phyloP scores from a whole-genome alignment of 2,329 filamentous ascomycete genomes.

The Aspergillus quadrilineatus region DNA sequence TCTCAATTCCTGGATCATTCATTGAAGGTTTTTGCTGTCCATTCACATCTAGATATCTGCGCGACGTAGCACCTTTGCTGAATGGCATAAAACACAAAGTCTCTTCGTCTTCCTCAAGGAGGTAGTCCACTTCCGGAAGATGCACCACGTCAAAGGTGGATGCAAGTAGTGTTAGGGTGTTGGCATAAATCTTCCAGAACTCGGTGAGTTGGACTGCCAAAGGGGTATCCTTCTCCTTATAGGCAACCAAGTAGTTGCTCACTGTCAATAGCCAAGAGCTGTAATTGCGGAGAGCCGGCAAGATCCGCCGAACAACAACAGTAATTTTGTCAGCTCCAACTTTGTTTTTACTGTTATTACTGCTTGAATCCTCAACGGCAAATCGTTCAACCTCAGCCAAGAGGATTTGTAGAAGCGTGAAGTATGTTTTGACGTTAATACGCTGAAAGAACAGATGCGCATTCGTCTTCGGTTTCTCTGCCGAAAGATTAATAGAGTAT shows the following conservation, averaged over 20 bases:
- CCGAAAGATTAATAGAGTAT: constrained; percentile 18
- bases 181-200: constrained; percentile 67
- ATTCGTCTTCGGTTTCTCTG: constrained; percentile 51
- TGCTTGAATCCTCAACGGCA: constrained; percentile 47
- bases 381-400: constrained; percentile 66
- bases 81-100: constrained; percentile 66
- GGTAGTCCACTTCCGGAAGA: constrained; percentile 58
- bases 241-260: constrained; percentile 54
- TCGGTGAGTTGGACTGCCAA: constrained; percentile 59
- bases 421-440: constrained; percentile 76
- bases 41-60: constrained; percentile 52
- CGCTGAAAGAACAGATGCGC: constrained; percentile 63
- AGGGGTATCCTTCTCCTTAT: constrained; percentile 51
- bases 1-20: constrained; percentile 51
- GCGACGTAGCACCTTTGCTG: constrained; percentile 48
- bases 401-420: constrained; percentile 68
- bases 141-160: constrained; percentile 59
- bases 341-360: constrained; percentile 40
- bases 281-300: constrained; percentile 66
- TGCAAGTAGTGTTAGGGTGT: constrained; percentile 58
- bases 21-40: constrained; percentile 52
- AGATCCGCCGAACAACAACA: constrained; percentile 58
- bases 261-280: constrained; percentile 65
- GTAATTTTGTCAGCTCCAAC: constrained; percentile 53
- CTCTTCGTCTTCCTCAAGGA: constrained; percentile 67